phyloP scores from a whole-genome alignment of 345 rosid genomes.

The Citrus glauca region DNA sequence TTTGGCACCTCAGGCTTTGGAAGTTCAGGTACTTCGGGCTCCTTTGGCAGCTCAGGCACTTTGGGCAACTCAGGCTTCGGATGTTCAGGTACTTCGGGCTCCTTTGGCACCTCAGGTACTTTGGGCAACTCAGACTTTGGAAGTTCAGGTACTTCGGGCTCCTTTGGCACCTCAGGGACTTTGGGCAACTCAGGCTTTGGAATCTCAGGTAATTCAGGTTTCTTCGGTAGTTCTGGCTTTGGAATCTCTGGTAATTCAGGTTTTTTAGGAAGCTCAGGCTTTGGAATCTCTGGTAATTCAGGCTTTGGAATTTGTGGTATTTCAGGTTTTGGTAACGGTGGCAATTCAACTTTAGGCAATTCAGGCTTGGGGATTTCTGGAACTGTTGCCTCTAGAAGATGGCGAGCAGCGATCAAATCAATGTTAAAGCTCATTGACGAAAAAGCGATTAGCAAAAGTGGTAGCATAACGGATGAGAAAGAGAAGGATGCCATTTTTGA shows the following conservation, averaged over 20 bases:
- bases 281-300: background rate
- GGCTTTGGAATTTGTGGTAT: background rate
- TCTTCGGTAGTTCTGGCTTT: background rate
- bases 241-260: constrained; percentile 8
- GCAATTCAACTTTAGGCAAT: background rate
- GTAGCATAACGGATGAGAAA: background rate
- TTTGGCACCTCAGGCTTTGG: background rate
- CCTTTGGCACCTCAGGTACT: too few species aligned
- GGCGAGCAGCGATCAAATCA: constrained; percentile 2
- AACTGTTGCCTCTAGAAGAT: constrained; percentile 1
- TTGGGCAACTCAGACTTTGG: background rate
- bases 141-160: background rate
- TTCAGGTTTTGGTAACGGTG: background rate
- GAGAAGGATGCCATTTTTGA: background rate
- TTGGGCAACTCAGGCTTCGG: too few species aligned
- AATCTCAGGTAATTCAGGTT: background rate
- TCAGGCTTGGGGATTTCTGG: constrained; percentile 16
- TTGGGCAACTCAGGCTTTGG: background rate
- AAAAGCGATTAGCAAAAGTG: background rate
- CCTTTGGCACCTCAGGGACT: background rate
- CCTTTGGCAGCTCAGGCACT: too few species aligned
- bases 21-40: too few species aligned
- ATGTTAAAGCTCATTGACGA: background rate
- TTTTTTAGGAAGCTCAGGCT: background rate
- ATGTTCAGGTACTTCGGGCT: too few species aligned